Percentiles rank a stretch among this genome's conserved stretches.
These are phyloP conservation scores for Ustilago vetiveriae DNA, from an alignment of 1,284 basidiomycete species.

Conservation along the genomic window DNA sequence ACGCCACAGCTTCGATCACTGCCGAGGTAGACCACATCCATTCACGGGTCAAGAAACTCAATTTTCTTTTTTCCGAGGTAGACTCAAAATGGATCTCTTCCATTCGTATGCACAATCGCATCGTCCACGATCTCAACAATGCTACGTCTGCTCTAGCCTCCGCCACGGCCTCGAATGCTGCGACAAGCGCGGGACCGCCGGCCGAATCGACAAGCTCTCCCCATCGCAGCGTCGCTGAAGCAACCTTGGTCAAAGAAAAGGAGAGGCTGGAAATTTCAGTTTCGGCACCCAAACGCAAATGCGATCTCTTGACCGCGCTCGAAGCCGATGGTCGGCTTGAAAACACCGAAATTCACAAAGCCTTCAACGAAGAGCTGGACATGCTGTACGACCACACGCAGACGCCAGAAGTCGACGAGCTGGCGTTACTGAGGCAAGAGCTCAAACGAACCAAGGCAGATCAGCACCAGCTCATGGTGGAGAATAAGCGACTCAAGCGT, in stretches of 20 bases:
- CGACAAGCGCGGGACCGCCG: too few relatives aligned
- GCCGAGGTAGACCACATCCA: constrained; percentile 24
- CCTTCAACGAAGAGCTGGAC: constrained; percentile 66
- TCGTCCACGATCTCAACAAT: constrained; percentile 26
- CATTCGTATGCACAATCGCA: constrained; percentile 42
- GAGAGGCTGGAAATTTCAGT: constrained; percentile 41
- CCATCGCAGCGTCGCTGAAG: not conserved
- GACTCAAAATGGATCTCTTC: constrained; percentile 35
- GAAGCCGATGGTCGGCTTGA: constrained; percentile 63
- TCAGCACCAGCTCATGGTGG: constrained; percentile 38
- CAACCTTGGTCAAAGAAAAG: constrained; percentile 10
- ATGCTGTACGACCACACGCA: constrained; percentile 61
- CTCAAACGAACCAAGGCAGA: constrained; percentile 50
- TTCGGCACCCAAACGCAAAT: constrained; percentile 49
- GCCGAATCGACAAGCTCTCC: too few relatives aligned
- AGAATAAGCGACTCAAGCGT: constrained; percentile 44
- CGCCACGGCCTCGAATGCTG: not conserved
- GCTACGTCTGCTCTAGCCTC: constrained; percentile 5
- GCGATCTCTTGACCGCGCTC: constrained; percentile 55
- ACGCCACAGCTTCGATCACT: constrained; percentile 11
- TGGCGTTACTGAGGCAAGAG: constrained; percentile 44
- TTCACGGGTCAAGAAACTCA: constrained; percentile 16
- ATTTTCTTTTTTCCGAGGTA: constrained; percentile 16
- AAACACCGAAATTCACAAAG: constrained; percentile 64
- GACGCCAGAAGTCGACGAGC: constrained; percentile 52